Percentiles rank a stretch among this genome's conserved stretches.
Conservation (phyloP, 2,329 filamentous ascomycete genomes). For the Cladosporium halotolerans region DNA sequence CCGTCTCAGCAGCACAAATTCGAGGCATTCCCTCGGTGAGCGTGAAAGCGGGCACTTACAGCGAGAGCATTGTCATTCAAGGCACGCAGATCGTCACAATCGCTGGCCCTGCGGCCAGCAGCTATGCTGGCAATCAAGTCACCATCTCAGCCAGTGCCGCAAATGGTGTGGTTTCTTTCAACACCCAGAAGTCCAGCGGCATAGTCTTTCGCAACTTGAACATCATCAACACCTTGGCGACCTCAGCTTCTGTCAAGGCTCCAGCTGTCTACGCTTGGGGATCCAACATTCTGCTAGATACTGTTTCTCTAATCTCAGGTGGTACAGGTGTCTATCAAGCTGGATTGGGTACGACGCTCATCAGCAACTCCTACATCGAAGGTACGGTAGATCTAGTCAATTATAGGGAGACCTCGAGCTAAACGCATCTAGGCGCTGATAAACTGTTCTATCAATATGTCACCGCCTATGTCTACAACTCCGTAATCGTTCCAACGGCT, state of each 20-base stretch:
- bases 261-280: slow-evolving; percentile 32
- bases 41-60: slow-evolving; percentile 41
- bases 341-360: slow-evolving; percentile 23
- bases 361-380: slow-evolving; percentile 9
- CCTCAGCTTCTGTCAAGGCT: slow-evolving; percentile 19
- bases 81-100: slow-evolving; percentile 40
- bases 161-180: slow-evolving; percentile 25
- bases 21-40: slow-evolving; percentile 39
- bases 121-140: slow-evolving; percentile 34
- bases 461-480: slow-evolving; percentile 40
- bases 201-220: slow-evolving; percentile 37
- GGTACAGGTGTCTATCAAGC: slow-evolving; percentile 29
- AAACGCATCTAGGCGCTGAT: slow-evolving; percentile 35
- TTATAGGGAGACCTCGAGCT: neutral
- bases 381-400: neutral
- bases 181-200: slow-evolving; percentile 27
- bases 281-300: slow-evolving; percentile 39
- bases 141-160: slow-evolving; percentile 25
- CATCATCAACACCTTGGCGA: slow-evolving; percentile 29
- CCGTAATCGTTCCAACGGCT: slow-evolving; percentile 36
- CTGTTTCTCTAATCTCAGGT: slow-evolving; percentile 39
- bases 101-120: slow-evolving; percentile 29
- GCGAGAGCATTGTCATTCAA: slow-evolving; percentile 36
- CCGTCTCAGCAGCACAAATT: slow-evolving; percentile 39
- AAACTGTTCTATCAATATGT: slow-evolving; percentile 39